Evolutionary conservation across 495 filamentous ascomycete genomes (phyloP).

Genomic region (Endocarpon pusillum): DNA sequence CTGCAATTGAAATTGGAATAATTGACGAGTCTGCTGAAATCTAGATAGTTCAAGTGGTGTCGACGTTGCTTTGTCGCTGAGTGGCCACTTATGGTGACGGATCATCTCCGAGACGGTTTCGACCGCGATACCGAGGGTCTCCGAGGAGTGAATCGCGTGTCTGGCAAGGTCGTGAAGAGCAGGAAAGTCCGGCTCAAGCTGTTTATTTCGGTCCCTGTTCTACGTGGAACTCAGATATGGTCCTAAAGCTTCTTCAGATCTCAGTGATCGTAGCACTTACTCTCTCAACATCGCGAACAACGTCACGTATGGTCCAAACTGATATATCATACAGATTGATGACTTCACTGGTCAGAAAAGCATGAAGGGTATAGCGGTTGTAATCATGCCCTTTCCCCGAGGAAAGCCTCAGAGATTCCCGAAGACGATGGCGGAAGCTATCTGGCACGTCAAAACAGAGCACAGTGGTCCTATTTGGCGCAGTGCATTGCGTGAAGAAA

Average conservation of each 20-base stretch:
- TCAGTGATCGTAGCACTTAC: neutral
- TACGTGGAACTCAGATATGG: neutral
- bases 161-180: conserved; percentile 21
- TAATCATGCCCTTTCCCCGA: neutral
- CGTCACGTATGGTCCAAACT: conserved; percentile 20
- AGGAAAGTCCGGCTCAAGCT: conserved; percentile 13
- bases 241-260: neutral
- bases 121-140: conserved; percentile 14
- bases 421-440: conserved; percentile 4
- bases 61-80: no score
- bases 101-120: conserved; percentile 13
- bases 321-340: conserved; percentile 14
- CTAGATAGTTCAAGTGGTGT: conserved; percentile 2
- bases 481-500: conserved; percentile 7
- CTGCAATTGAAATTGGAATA: neutral
- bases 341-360: conserved; percentile 9
- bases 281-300: conserved; percentile 12
- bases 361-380: conserved; percentile 13
- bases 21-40: neutral
- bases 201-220: neutral
- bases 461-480: conserved; percentile 9
- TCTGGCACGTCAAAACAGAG: conserved; percentile 16
- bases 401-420: neutral
- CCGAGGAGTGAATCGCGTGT: conserved; percentile 19
- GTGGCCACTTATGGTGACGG: conserved; percentile 9